Evolutionary conservation across 306 rosid species (phyloP).

Genomic region (Albizia julibrissin): DNA sequence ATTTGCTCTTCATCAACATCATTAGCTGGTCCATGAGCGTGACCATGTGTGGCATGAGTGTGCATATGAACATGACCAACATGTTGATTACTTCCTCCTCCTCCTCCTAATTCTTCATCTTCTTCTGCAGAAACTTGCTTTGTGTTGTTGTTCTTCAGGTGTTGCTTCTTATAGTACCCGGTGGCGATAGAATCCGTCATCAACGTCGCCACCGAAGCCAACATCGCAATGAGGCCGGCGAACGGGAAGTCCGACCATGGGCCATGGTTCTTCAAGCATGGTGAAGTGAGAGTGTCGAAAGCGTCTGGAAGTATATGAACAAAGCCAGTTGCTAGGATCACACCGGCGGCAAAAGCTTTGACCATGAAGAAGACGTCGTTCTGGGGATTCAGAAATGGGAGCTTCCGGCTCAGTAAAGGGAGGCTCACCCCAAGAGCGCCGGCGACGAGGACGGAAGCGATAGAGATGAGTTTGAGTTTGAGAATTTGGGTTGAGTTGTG

Average conservation of each 20-base stretch:
- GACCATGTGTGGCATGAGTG: conserved; percentile 74
- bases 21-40: conserved; percentile 53
- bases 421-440: conserved; percentile 8
- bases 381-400: background rate
- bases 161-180: conserved; percentile 34
- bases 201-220: conserved; percentile 46
- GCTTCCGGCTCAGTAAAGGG: background rate
- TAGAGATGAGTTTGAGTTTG: background rate
- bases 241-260: conserved; percentile 60
- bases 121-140: background rate
- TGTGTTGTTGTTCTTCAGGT: background rate
- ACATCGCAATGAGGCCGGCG: conserved; percentile 52
- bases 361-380: conserved; percentile 45
- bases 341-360: conserved; percentile 95
- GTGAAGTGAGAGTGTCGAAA: conserved; percentile 44
- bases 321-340: conserved; percentile 81
- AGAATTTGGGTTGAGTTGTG: background rate
- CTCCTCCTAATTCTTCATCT: conserved; percentile 32
- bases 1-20: background rate
- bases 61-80: conserved; percentile 54
- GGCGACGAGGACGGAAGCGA: background rate
- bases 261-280: conserved; percentile 49
- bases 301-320: conserved; percentile 74
- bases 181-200: conserved; percentile 54
- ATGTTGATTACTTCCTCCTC: conserved; percentile 3